phyloP scores from a whole-genome alignment of 176 grass and related monocot genomes.

The Raddia guianensis region DNA sequence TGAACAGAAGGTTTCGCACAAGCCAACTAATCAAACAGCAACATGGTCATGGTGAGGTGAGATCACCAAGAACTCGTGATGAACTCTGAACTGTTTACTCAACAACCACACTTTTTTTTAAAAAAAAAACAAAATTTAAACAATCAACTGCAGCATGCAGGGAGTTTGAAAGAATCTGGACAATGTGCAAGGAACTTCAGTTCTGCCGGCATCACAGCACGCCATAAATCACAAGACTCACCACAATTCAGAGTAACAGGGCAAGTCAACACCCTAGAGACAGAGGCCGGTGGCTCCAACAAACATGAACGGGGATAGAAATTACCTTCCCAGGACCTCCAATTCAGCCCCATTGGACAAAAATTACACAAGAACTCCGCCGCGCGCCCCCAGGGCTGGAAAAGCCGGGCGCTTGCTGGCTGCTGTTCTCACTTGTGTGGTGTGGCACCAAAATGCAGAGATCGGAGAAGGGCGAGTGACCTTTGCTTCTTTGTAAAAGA shows the following conservation, averaged over 20 bases:
- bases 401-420: neutral
- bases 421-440: slow-evolving; percentile 20
- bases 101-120: slow-evolving; percentile 12
- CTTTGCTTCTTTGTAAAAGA: slow-evolving; percentile 44
- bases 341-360: slow-evolving; percentile 41
- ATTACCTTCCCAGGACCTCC: slow-evolving; percentile 36
- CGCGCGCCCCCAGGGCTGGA: neutral
- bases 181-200: slow-evolving; percentile 39
- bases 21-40: slow-evolving; percentile 43
- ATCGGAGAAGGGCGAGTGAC: slow-evolving; percentile 34
- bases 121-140: neutral
- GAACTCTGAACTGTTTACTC: slow-evolving; percentile 11
- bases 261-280: slow-evolving; percentile 26
- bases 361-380: slow-evolving; percentile 17
- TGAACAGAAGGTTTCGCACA: neutral
- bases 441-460: slow-evolving; percentile 47
- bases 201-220: slow-evolving; percentile 2
- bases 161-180: neutral
- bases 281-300: slow-evolving; percentile 7
- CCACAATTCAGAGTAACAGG: slow-evolving; percentile 25
- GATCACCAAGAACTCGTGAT: slow-evolving; percentile 19
- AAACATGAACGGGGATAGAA: slow-evolving; percentile 30
- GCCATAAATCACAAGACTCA: slow-evolving; percentile 8
- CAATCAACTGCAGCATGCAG: slow-evolving; percentile 2
- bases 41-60: slow-evolving; percentile 8